Base-by-base conservation (phyloP, 2,329 filamentous ascomycete species). In the Coccinonectria pachysandricola region DNA sequence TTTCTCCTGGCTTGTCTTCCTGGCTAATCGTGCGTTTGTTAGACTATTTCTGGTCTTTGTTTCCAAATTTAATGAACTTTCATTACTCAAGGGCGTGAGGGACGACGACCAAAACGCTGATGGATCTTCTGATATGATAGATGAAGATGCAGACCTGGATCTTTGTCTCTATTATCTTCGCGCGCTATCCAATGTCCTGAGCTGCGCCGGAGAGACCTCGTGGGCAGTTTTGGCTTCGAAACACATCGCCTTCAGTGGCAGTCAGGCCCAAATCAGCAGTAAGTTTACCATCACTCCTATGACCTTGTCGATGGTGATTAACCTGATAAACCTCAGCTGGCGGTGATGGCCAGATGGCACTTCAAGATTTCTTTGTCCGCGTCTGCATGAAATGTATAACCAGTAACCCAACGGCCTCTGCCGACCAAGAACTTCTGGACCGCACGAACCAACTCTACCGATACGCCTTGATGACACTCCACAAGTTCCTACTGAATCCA, bases 81-180 rank as follows among this genome's bases (percentile, higher is more conserved):
- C 56, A 4, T 76, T 78, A 37, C 53, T 78, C 2, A 35, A 35
- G 14, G 31, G 25, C 14, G 19, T 43, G 17, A 26, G 26, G 11
- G 29, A 42, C 11, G 37, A 28, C n/a, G 16, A 29, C 12, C 33
- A 43, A 17, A 31, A 34, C 24, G n/a, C 23, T 16, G 33, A 43
- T 3, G 26, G 43, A 17, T 15, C 28, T n/a, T 15, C 35, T 3
- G 19, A 35, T 4, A 22, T 31, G 0, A 53, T 71, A 32, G 58
- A 55, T 3, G 59, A 64, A 22, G 65, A 74, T 6, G 75, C 85
- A 36, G 81, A 92, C 39, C 64, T 86, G 6, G 79, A 81, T 35
- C 68, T 86, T 30, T 84, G 77, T 34, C 59, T 83, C 3, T 92
- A 94, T 50, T 79, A 88, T 43, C 57, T 95, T 12, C 72, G 73